Conservation (phyloP, 148 eudicot species). For the Arbutus unedo region DNA sequence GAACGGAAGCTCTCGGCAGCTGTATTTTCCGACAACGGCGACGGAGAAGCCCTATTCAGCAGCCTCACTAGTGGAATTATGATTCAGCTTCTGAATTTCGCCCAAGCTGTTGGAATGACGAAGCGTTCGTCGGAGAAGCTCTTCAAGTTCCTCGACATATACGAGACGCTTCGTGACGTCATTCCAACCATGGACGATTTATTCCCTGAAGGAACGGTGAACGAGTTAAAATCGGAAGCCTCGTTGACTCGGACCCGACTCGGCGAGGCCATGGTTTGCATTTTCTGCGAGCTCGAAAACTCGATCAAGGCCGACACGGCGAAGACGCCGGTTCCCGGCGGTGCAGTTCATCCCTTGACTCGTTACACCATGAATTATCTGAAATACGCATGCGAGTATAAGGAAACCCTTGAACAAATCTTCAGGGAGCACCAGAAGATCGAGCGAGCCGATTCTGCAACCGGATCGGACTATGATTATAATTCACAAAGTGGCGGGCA, state of each 20-base stretch:
- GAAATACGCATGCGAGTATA: constrained; percentile 60
- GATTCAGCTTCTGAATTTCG: constrained; percentile 47
- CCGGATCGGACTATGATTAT: constrained; percentile 19
- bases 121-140: constrained; percentile 67
- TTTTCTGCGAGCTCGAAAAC: constrained; percentile 62
- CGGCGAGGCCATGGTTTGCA: constrained; percentile 59
- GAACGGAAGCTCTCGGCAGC: constrained; percentile 32
- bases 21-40: constrained; percentile 17
- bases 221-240: constrained; percentile 44
- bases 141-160: constrained; percentile 71
- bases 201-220: constrained; percentile 21
- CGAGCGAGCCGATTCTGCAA: constrained; percentile 34
- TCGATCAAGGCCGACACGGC: constrained; percentile 61
- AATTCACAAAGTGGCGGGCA: neutral
- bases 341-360: constrained; percentile 84
- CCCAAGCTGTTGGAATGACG: constrained; percentile 60
- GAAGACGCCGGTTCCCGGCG: constrained; percentile 67
- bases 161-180: constrained; percentile 58
- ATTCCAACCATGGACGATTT: constrained; percentile 22
- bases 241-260: constrained; percentile 35
- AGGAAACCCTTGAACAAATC: constrained; percentile 54
- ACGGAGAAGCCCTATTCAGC: constrained; percentile 19
- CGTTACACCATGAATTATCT: constrained; percentile 80
- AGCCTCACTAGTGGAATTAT: constrained; percentile 17
- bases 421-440: constrained; percentile 51